phyloP scores from a whole-genome alignment of 108 stramenopile genomes.

The Nannochloropsis granulata region DNA sequence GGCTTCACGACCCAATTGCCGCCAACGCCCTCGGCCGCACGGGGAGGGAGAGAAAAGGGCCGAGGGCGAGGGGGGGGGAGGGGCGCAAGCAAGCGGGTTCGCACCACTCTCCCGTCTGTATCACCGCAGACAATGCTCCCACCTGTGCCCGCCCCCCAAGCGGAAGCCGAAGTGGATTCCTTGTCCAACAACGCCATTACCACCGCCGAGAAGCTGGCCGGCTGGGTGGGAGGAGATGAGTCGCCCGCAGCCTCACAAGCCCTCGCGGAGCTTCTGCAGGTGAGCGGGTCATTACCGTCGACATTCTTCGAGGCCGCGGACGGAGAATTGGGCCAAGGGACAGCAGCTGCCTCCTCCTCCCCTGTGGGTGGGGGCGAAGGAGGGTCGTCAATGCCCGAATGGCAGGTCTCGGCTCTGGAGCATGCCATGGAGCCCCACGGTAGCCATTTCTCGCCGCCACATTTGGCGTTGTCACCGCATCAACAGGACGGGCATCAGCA shows the following conservation, averaged over 20 bases:
- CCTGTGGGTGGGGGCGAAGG: background rate
- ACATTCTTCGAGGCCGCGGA: background rate
- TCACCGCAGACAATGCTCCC: too few species aligned
- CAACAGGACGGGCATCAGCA: background rate
- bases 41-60: too few species aligned
- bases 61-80: too few species aligned
- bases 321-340: background rate
- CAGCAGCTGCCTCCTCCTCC: background rate
- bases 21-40: too few species aligned
- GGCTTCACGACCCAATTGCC: too few species aligned
- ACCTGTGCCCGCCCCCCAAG: too few species aligned
- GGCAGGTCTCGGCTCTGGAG: background rate
- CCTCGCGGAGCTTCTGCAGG: background rate
- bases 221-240: background rate
- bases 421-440: background rate
- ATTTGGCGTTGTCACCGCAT: background rate
- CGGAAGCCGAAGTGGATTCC: background rate
- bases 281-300: background rate
- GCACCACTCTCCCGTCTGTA: too few species aligned
- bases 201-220: background rate
- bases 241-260: background rate
- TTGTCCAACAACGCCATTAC: background rate
- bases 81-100: too few species aligned
- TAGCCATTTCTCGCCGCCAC: background rate
- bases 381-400: background rate